phyloP scores from a whole-genome alignment of 192 early-diverging fungal genomes.

The Powellomyces hirtus region DNA sequence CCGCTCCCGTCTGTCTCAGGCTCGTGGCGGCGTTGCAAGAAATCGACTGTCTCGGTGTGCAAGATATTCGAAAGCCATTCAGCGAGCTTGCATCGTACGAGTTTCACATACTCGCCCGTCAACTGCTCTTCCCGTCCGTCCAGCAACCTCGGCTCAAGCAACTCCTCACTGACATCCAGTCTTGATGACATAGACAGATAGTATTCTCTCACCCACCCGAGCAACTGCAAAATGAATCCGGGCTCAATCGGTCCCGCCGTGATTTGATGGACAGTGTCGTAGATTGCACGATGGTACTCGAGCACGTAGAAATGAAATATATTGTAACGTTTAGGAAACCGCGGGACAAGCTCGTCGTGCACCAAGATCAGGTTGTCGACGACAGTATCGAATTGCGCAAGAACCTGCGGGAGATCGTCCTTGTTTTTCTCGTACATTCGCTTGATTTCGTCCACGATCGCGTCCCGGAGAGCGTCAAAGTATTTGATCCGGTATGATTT shows the following conservation, averaged over 20 bases:
- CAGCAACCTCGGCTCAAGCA: conserved; percentile 84
- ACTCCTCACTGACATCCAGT: conserved; percentile 81
- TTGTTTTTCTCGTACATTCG: conserved; percentile 61
- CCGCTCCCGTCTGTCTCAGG: conserved; percentile 80
- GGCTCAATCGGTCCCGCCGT: conserved; percentile 72
- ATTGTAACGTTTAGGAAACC: conserved; percentile 87
- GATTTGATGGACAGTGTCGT: conserved; percentile 75
- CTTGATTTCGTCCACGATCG: conserved; percentile 65
- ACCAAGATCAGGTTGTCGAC: conserved; percentile 88
- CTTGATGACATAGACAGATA: conserved; percentile 82
- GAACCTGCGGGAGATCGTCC: conserved; percentile 55
- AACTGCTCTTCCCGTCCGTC: conserved; percentile 91
- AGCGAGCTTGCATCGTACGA: conserved; percentile 81
- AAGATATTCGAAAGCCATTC: conserved; percentile 95
- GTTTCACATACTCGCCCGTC: conserved; percentile 84
- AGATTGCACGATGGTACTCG: conserved; percentile 93
- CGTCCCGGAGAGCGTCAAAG: conserved; percentile 70
- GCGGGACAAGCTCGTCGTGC: conserved; percentile 80
- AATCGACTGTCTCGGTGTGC: conserved; percentile 76
- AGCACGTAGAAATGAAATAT: conserved; percentile 95
- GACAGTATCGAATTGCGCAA: conserved; percentile 75
- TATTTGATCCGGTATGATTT: conserved; percentile 79
- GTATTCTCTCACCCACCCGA: conserved; percentile 92
- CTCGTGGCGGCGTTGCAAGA: conserved; percentile 60
- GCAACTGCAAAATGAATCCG: conserved; percentile 79